Evolutionary conservation across 2,329 filamentous ascomycete species (phyloP).

Genomic region (Pestalotiopsis sp.): DNA sequence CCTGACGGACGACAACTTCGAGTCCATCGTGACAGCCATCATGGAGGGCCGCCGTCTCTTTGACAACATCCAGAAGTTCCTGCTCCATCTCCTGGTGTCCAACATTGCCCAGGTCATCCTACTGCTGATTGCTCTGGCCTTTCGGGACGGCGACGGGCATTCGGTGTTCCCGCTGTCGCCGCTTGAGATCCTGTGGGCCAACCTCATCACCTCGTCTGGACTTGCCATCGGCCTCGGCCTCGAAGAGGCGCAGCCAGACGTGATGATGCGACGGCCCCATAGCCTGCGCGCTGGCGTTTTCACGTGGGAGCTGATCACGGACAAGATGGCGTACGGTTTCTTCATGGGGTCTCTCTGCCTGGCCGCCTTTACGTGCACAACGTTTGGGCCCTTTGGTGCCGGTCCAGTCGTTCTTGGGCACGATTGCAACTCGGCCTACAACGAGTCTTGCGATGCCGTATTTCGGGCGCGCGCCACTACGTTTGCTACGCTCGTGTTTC

Average conservation of each 20-base stretch:
- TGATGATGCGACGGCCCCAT: conserved; percentile 68
- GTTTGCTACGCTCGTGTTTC: conserved; percentile 70
- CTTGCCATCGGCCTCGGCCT: conserved; percentile 74
- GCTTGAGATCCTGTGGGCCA: conserved; percentile 77
- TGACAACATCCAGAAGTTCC: conserved; percentile 74
- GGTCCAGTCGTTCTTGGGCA: conserved; percentile 48
- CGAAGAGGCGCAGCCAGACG: conserved; percentile 69
- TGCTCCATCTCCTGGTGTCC: conserved; percentile 68
- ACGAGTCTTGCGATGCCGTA: conserved; percentile 53
- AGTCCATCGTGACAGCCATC: conserved; percentile 74
- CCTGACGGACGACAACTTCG: conserved; percentile 86
- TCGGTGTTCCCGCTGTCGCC: conserved; percentile 74
- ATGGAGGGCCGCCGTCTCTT: conserved; percentile 71
- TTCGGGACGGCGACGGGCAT: conserved; percentile 60
- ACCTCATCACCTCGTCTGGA: conserved; percentile 73
- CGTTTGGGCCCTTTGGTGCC: conserved; percentile 49
- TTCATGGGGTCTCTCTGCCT: conserved; percentile 67
- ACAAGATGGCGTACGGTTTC: conserved; percentile 68
- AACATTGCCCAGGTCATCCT: conserved; percentile 73
- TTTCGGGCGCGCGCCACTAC: conserved; percentile 70
- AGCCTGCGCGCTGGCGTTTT: conserved; percentile 63
- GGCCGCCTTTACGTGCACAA: conserved; percentile 61
- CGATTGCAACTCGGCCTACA: conserved; percentile 60
- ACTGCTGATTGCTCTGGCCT: conserved; percentile 69
- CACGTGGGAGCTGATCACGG: conserved; percentile 64